These are phyloP conservation scores for Pythium biforme DNA, from an alignment of 352 stramenopile genomes.

Conservation along the genomic window DNA sequence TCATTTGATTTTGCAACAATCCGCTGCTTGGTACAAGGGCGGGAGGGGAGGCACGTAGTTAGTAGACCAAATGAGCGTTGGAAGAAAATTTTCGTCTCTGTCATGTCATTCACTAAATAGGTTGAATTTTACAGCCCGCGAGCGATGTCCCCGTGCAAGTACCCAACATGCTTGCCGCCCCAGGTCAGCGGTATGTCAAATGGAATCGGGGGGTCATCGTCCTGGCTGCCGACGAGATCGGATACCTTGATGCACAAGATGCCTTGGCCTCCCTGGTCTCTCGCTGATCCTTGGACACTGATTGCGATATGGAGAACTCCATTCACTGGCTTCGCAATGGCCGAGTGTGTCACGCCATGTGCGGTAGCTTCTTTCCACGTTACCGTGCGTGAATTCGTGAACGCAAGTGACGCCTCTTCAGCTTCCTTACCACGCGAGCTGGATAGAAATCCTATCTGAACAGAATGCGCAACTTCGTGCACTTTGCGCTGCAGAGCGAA, in stretches of 20 bases:
- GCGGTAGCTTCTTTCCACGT: constrained; percentile 53
- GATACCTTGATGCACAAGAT: constrained; percentile 52
- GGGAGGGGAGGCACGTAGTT: too few species aligned
- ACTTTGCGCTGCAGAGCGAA: constrained; percentile 71
- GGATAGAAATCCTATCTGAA: constrained; percentile 65
- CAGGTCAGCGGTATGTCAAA: constrained; percentile 72
- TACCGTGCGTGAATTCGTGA: constrained; percentile 65
- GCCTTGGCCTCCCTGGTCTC: constrained; percentile 52
- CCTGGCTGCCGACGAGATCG: neutral
- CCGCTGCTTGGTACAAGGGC: too few species aligned
- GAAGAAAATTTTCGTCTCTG: too few species aligned
- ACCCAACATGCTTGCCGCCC: constrained; percentile 63
- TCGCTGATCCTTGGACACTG: constrained; percentile 48
- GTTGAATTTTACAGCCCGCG: constrained; percentile 12
- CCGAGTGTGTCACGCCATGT: constrained; percentile 59
- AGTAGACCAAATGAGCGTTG: neutral
- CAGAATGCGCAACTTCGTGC: constrained; percentile 72
- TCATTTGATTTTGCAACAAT: too few species aligned
- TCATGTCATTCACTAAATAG: constrained; percentile 7
- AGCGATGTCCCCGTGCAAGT: constrained; percentile 49
- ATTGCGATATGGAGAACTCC: constrained; percentile 65
- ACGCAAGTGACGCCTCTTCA: constrained; percentile 62
- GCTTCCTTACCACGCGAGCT: constrained; percentile 46
- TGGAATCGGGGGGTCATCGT: constrained; percentile 43
- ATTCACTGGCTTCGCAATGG: constrained; percentile 70